Percentiles rank a stretch among this genome's conserved stretches.
Conservation (phyloP, 2,329 filamentous ascomycete species). For the Scedosporium minutisporum region DNA sequence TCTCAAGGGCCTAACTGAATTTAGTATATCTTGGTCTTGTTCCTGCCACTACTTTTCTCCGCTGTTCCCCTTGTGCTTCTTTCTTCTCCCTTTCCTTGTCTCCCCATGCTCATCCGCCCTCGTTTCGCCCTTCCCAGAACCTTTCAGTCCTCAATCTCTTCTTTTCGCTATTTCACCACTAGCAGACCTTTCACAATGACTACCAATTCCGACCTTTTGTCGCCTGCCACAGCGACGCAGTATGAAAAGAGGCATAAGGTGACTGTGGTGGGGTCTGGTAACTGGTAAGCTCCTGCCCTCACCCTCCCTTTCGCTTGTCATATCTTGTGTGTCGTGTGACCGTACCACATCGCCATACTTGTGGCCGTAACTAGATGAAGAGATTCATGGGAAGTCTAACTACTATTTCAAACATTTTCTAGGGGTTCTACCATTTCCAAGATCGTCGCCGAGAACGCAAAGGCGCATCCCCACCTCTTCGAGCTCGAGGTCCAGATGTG, state of each 20-base stretch:
- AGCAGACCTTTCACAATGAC: background rate
- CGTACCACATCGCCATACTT: background rate
- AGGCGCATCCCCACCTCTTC: conserved; percentile 68
- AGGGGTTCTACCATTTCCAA: conserved; percentile 97
- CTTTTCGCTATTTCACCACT: background rate
- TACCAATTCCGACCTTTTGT: background rate
- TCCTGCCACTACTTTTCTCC: conserved; percentile 16
- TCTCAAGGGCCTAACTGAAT: background rate
- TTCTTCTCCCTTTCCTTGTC: conserved; percentile 10
- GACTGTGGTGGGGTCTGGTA: conserved; percentile 88
- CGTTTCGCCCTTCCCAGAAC: conserved; percentile 8
- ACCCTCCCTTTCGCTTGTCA: background rate
- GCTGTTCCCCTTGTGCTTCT: conserved; percentile 11
- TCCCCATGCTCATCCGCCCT: conserved; percentile 11
- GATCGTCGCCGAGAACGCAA: conserved; percentile 88
- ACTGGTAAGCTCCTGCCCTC: conserved; percentile 55
- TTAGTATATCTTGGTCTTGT: background rate
- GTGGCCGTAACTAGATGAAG: too few species aligned
- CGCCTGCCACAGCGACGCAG: conserved; percentile 27
- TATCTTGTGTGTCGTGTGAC: background rate
- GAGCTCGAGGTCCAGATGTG: conserved; percentile 93
- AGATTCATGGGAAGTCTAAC: too few species aligned
- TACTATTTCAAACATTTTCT: too few species aligned
- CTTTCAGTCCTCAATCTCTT: background rate
- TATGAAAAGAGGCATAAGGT: conserved; percentile 76